Base-by-base conservation (phyloP, 257 asterid species). In the Galeopsis tetrahit region DNA sequence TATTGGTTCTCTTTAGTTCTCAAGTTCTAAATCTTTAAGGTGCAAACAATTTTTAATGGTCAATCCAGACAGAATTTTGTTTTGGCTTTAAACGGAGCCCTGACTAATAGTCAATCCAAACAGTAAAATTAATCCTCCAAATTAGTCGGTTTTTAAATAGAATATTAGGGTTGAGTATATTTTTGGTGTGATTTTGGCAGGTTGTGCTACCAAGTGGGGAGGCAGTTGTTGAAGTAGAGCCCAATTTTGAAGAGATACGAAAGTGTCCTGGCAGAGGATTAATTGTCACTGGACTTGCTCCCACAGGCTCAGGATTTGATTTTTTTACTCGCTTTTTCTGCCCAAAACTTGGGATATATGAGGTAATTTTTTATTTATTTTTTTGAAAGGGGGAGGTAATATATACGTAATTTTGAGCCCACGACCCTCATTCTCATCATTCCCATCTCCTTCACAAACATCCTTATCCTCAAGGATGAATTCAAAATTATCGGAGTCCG, bases 231-330 rank as follows among this genome's bases (percentile, higher is more conserved):
- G 88, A 84, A 67, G 75, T 80, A 2, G 69, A 83, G 36, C 96
- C 97, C 63, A 69, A 82, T 40, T 55, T 88, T 48, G 82, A 80
- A 58, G 89, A 83, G 71, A 82, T 91, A 21, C 42, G 43, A 70
- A 87, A 83, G 21, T 69, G 73, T 17, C 80, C 88, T 1, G 95
- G 83, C 5, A 79, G 85, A 70, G 98, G 97, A 75, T 31, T 91
- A 39, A 83, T 91, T 68, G 70, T 94, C 49, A 94, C 99, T 0
- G 99, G 89, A 35, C 88, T 77, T 75, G 97, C 90, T 75, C 88
- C 92, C 0, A 44, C 75, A 10, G 97, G 86, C 76, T 86, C 97
- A 0, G 88, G 84, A 39, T 91, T 87, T 68, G 97, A 91, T 83
- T 88, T 91, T 34, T 73, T 51, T 59, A 89, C 93, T 75, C 96